phyloP scores from a whole-genome alignment of 257 asterid species.

The Solanum piurae region DNA sequence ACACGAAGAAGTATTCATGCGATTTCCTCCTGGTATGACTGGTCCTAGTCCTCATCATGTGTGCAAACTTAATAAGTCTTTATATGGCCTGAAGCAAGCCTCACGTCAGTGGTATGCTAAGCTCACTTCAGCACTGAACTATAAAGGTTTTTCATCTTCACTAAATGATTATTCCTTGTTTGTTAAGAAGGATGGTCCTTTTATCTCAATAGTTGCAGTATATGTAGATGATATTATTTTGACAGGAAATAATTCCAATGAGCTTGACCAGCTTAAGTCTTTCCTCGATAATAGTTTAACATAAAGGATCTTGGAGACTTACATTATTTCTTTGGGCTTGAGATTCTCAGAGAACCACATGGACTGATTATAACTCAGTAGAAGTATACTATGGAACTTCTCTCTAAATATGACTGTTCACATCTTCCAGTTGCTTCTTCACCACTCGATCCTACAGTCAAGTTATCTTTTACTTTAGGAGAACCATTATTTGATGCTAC shows the following conservation, averaged over 20 bases:
- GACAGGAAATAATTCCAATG: background rate
- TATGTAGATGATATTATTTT: background rate
- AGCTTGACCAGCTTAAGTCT: background rate
- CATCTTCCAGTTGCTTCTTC: too few species aligned
- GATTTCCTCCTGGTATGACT: background rate
- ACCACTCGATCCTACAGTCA: too few species aligned
- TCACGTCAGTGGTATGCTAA: background rate
- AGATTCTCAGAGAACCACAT: too few species aligned
- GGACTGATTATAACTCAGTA: too few species aligned
- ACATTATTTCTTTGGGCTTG: too few species aligned
- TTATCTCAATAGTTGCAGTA: too few species aligned
- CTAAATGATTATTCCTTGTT: background rate
- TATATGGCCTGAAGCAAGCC: background rate
- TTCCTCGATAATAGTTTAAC: background rate
- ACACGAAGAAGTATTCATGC: too few species aligned
- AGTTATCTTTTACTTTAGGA: too few species aligned
- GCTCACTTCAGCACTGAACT: background rate
- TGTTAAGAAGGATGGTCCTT: background rate
- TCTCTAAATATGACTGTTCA: too few species aligned
- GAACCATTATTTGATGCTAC: too few species aligned
- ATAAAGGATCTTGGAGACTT: too few species aligned
- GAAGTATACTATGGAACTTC: too few species aligned
- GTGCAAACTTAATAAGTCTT: background rate
- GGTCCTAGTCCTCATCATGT: background rate
- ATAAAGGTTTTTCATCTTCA: background rate